These are phyloP conservation scores for Solanum bukasovii DNA, from an alignment of 257 asterid genomes.

Conservation along the genomic window DNA sequence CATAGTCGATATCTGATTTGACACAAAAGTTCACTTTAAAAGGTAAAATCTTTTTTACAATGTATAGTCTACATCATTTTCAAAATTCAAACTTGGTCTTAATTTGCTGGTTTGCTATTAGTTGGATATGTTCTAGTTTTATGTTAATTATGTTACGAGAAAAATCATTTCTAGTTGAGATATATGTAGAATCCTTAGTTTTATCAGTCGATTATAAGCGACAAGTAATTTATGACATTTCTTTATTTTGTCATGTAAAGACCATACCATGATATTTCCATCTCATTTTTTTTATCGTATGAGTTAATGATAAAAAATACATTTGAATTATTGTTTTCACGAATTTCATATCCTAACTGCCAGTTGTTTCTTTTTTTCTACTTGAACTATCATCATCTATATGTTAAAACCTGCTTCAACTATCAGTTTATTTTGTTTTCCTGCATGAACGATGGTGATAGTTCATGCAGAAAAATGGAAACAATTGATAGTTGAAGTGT, in stretches of 20 bases:
- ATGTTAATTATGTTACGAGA: not conserved
- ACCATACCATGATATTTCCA: not conserved
- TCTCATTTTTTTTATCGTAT: too few species aligned
- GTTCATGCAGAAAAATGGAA: not conserved
- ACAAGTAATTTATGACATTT: too few species aligned
- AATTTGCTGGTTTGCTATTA: not conserved
- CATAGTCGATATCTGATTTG: too few species aligned
- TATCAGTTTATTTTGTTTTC: not conserved
- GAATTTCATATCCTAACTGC: too few species aligned
- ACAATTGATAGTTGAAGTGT: not conserved
- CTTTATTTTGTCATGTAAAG: not conserved
- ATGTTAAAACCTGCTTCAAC: not conserved
- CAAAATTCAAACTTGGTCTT: not conserved
- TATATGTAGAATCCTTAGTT: not conserved
- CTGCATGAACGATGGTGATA: not conserved
- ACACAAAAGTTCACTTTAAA: not conserved
- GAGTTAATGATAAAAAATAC: not conserved
- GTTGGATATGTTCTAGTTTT: not conserved
- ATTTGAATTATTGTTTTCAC: too few species aligned
- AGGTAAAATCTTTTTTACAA: too few species aligned
- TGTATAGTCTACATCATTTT: too few species aligned
- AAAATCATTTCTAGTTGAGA: not conserved
- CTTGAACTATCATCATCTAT: too few species aligned
- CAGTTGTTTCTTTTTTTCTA: too few species aligned
- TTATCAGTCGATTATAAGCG: not conserved